Evolutionary conservation across 495 filamentous ascomycete genomes (phyloP).

Genomic region (Tuber indicum): DNA sequence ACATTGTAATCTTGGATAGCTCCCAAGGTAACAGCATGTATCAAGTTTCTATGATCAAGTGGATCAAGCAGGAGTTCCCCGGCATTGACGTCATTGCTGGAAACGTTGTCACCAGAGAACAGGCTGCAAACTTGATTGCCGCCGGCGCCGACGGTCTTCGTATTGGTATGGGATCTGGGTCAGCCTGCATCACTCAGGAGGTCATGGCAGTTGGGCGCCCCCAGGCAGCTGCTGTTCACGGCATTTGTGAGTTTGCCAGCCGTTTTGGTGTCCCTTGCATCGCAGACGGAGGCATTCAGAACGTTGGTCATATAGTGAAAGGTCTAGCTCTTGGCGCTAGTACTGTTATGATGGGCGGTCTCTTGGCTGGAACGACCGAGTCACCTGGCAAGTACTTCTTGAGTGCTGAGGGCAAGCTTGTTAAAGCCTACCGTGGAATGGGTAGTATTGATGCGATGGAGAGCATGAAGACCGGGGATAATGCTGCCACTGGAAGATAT

Average conservation of each 20-base stretch:
- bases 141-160: constrained; percentile 93
- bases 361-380: constrained; percentile 94
- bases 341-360: constrained; percentile 98
- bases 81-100: constrained; percentile 89
- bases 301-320: constrained; percentile 98
- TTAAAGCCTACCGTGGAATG: constrained; percentile 99
- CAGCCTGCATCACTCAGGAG: constrained; percentile 98
- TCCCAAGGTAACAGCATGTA: constrained; percentile 96
- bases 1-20: constrained; percentile 91
- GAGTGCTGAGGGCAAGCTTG: constrained; percentile 86
- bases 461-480: constrained; percentile 89
- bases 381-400: constrained; percentile 96
- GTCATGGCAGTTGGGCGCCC: constrained; percentile 98
- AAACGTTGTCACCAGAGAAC: constrained; percentile 94
- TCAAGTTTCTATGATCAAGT: constrained; percentile 95
- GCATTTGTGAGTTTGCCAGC: constrained; percentile 77
- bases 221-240: constrained; percentile 86
- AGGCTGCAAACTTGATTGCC: constrained; percentile 85
- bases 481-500: constrained; percentile 95
- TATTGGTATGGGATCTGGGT: constrained; percentile 98
- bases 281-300: constrained; percentile 95
- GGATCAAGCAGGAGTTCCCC: constrained; percentile 79
- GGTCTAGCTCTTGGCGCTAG: constrained; percentile 88
- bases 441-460: constrained; percentile 99
- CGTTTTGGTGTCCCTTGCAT: constrained; percentile 97